Base-by-base conservation (phyloP, 1,284 basidiomycete species). In the Anthracocystis panici-leucophaei region DNA sequence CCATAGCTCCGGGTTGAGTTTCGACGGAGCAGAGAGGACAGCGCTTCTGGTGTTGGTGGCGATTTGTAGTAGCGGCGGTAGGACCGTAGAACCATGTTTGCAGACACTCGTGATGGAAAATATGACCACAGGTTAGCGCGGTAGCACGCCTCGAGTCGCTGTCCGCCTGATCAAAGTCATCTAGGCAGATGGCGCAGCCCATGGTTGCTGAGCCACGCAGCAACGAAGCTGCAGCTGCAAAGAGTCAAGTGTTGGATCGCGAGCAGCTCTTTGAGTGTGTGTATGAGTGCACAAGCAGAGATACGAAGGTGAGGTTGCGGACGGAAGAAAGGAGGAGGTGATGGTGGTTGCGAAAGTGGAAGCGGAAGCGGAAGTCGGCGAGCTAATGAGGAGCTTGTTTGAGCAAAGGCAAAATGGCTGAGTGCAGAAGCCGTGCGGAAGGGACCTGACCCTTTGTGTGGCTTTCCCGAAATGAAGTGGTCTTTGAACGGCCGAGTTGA, bases 111-210 rank as follows among this genome's bases (percentile, higher is more conserved):
- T 38, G 45, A 44, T 77, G 75, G 38, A 73, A 77, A 63, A 77
- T 73, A 29, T 77, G 75, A 12, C 75, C 75, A 35, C 75, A 77
- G 12, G 56, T 14, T 21, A 77, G 64, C 0, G 70, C 57, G 8
- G 66, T 50, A 20, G 70, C 70, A 6, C 74, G 57, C 46, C 55
- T 61, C 1, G 25, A 33, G 12, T 77, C 70, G 23, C 52, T 55
- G n/a, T 62, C 58, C 1, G 57, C 57, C 42, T 67, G 60, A 21
- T 58, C 57, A 45, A 77, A 77, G 44, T 62, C 70, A 38, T 77
- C 75, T 16, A 77, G 31, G 31, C 75, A 77, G 65, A 77, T 70
- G 48, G 56, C 57, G 57, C 75, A 77, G 33, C 70, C 70, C 75
- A 77, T 77, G 50, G 8, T 29, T 46, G 31, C 31, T 20, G 14